These are phyloP conservation scores for Ceratocystis albifundus DNA, from an alignment of 2,329 filamentous ascomycete genomes.

Conservation along the genomic window DNA sequence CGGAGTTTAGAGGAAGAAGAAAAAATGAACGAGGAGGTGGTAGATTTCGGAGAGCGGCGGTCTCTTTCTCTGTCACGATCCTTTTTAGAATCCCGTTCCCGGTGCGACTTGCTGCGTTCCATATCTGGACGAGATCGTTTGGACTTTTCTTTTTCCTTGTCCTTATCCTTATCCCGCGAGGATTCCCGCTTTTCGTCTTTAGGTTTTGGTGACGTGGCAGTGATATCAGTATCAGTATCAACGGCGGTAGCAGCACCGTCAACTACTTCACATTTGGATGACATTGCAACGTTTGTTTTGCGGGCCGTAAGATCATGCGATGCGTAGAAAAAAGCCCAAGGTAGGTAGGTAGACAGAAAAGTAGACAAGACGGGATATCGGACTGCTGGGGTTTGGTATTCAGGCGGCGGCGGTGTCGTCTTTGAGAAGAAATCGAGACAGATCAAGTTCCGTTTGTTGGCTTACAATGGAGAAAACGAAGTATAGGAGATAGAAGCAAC, in stretches of 20 bases:
- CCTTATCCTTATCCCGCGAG: slow-evolving; percentile 21
- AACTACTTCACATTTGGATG: slow-evolving; percentile 20
- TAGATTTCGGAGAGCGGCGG: slow-evolving; percentile 34
- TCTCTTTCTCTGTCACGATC: slow-evolving; percentile 31
- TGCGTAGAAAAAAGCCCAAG: background rate
- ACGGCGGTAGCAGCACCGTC: slow-evolving; percentile 17
- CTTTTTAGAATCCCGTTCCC: slow-evolving; percentile 29
- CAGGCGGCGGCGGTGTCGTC: background rate
- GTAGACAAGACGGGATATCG: background rate
- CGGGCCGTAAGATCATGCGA: slow-evolving; percentile 4
- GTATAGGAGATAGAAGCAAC: background rate
- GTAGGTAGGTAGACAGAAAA: background rate
- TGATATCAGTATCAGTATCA: slow-evolving; percentile 18
- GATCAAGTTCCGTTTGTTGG: background rate
- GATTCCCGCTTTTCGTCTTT: slow-evolving; percentile 20
- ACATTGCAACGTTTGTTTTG: slow-evolving; percentile 12
- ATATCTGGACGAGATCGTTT: slow-evolving; percentile 20
- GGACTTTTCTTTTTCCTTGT: slow-evolving; percentile 22
- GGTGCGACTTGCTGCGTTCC: slow-evolving; percentile 27
- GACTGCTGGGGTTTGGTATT: background rate
- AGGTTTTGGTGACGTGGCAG: slow-evolving; percentile 17
- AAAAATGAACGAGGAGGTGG: slow-evolving; percentile 18
- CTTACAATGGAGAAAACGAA: background rate
- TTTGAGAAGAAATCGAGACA: background rate
- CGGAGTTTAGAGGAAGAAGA: slow-evolving; percentile 33